phyloP scores from a whole-genome alignment of 345 rosid species.

The Toxicodendron radicans region DNA sequence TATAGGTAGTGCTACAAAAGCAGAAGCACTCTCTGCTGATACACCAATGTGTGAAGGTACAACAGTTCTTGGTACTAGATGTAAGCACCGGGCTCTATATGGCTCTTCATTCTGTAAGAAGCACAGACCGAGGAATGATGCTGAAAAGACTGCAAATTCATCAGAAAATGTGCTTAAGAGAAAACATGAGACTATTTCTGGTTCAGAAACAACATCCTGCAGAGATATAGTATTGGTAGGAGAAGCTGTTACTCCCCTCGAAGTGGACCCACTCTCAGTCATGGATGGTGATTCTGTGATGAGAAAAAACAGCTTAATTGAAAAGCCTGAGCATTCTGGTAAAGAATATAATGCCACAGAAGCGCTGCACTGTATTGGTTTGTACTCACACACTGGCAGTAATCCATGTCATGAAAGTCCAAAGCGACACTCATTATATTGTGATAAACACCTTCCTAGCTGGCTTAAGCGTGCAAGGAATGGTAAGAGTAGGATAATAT shows the following conservation, averaged over 20 bases:
- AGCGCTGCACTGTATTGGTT: constrained; percentile 56
- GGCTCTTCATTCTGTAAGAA: constrained; percentile 86
- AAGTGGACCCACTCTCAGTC: constrained; percentile 44
- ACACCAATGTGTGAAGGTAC: constrained; percentile 85
- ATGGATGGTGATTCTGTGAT: constrained; percentile 36
- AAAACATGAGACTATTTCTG: constrained; percentile 41
- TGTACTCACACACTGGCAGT: constrained; percentile 43
- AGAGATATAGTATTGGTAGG: constrained; percentile 49
- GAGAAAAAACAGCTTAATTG: constrained; percentile 35
- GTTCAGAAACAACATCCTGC: constrained; percentile 41
- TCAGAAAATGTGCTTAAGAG: constrained; percentile 47
- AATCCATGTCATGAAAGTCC: constrained; percentile 66
- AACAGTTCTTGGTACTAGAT: constrained; percentile 91
- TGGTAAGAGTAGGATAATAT: constrained; percentile 93
- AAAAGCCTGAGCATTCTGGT: constrained; percentile 47
- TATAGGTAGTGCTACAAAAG: constrained; percentile 52
- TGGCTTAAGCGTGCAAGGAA: constrained; percentile 99
- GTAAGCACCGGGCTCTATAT: constrained; percentile 90
- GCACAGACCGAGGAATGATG: constrained; percentile 65
- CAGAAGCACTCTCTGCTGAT: constrained; percentile 56
- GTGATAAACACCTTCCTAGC: constrained; percentile 93
- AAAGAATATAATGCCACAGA: constrained; percentile 39
- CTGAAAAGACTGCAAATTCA: constrained; percentile 24
- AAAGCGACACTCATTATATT: constrained; percentile 72
- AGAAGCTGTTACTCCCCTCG: constrained; percentile 47